phyloP scores from a whole-genome alignment of 2,329 filamentous ascomycete species.

The Fusarium metavorans region DNA sequence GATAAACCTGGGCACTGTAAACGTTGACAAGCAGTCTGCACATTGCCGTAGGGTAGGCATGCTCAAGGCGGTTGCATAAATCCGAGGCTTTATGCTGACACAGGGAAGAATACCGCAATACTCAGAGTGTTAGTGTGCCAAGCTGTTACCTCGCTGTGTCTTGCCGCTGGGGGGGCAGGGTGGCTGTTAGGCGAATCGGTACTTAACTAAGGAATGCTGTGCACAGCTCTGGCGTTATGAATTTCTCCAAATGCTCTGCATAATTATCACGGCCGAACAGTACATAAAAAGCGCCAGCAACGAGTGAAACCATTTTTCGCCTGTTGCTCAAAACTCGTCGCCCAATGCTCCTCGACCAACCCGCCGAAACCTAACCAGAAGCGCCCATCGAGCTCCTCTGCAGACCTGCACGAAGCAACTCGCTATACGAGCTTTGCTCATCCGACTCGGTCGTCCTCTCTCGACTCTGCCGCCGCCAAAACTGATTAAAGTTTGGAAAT shows the following conservation, averaged over 20 bases:
- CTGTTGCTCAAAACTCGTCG: background rate
- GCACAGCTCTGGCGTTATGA: background rate
- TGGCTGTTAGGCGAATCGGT: background rate
- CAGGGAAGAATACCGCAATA: background rate
- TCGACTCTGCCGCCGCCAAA: background rate
- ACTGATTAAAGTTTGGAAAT: background rate
- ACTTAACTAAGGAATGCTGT: background rate
- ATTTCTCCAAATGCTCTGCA: background rate
- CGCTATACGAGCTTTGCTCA: background rate
- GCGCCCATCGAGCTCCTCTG: background rate
- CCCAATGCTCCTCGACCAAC: background rate
- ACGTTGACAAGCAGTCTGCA: background rate
- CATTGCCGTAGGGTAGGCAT: background rate
- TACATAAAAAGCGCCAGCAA: background rate
- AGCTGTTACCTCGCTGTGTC: background rate
- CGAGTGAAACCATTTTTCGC: background rate
- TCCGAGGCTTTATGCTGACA: background rate
- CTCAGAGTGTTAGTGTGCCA: background rate
- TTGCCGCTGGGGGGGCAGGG: no score
- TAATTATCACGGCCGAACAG: background rate
- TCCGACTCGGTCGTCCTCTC: background rate
- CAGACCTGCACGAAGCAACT: background rate
- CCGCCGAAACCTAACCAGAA: background rate
- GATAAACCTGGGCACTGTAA: background rate
- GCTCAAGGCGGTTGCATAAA: background rate